Evolutionary conservation across 805 yeast genomes (phyloP).

Genomic region (Diddensiella transvaalensis): DNA sequence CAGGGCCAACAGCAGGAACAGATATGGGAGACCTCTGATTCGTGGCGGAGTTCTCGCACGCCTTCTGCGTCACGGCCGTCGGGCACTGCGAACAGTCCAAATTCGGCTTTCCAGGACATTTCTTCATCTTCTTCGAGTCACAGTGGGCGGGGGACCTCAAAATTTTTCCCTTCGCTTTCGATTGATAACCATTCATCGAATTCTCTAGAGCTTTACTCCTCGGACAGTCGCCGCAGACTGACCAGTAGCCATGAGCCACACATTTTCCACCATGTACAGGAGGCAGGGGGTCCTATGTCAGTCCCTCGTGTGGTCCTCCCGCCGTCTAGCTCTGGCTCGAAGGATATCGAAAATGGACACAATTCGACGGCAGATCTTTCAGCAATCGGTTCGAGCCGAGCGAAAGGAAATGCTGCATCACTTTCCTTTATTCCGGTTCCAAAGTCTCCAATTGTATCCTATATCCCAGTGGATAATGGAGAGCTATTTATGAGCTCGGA

Average conservation of each 20-base stretch:
- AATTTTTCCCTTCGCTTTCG: slow-evolving; percentile 19
- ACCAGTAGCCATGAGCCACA: not conserved
- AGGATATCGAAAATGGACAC: not conserved
- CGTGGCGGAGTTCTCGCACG: slow-evolving; percentile 4
- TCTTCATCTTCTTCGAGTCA: not conserved
- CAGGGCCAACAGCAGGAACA: not conserved
- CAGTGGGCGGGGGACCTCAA: slow-evolving; percentile 13
- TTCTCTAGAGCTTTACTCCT: slow-evolving; percentile 17
- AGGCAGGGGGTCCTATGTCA: not conserved
- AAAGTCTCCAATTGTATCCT: slow-evolving; percentile 14
- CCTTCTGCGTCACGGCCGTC: not conserved
- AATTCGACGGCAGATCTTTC: slow-evolving; percentile 2
- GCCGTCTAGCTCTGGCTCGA: not conserved
- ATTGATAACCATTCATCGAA: slow-evolving; percentile 3
- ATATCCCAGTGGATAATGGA: slow-evolving; percentile 14
- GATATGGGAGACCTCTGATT: slow-evolving; percentile 1
- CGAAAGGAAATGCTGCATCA: not conserved
- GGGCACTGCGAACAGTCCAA: not conserved
- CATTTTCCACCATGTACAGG: not conserved
- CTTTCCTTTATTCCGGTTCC: slow-evolving; percentile 14
- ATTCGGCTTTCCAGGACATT: not conserved
- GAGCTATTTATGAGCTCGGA: not conserved
- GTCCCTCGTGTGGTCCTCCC: slow-evolving; percentile 19
- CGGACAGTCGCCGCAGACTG: slow-evolving; percentile 1
- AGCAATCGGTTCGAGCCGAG: not conserved